Percentiles rank a stretch among this genome's conserved stretches.
Evolutionary conservation across 164 flowering plant species (phyloP).

Genomic region (Akebia trifoliata): DNA sequence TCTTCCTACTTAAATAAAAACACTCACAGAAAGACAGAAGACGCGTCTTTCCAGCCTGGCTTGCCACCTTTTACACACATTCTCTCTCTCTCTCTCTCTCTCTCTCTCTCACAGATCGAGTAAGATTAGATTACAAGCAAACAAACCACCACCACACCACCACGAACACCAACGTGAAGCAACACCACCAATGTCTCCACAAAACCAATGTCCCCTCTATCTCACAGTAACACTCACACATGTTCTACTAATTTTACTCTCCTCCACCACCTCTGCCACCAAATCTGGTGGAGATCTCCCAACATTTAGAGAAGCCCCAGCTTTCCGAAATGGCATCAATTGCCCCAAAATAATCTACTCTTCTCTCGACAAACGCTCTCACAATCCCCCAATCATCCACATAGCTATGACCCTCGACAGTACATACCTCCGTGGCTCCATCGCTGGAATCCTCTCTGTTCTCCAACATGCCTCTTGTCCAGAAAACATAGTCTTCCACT

Average conservation of each 20-base stretch:
- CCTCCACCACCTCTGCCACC: conserved; percentile 4
- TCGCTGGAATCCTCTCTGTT: conserved; percentile 69
- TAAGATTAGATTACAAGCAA: not conserved
- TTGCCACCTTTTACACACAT: too few relatives aligned
- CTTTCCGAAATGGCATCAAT: conserved; percentile 49
- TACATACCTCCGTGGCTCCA: conserved; percentile 73
- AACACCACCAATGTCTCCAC: not conserved
- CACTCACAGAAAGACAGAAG: not conserved
- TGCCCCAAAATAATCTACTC: conserved; percentile 41
- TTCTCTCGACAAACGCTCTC: conserved; percentile 2
- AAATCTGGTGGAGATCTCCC: conserved; percentile 25
- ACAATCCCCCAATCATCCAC: conserved; percentile 42
- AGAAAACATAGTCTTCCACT: conserved; percentile 62
- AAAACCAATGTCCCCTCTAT: not conserved
- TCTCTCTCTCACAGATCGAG: not conserved
- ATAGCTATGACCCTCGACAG: conserved; percentile 73
- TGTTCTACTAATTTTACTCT: conserved; percentile 1
- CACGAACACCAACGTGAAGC: conserved; percentile 4
- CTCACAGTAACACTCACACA: not conserved
- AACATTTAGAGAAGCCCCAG: conserved; percentile 56
- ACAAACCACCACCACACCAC: not conserved
- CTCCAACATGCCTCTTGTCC: conserved; percentile 72
- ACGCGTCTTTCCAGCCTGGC: conserved; percentile 41
- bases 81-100: not conserved
- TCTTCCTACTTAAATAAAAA: too few relatives aligned